phyloP scores from a whole-genome alignment of 139 green algal species.

The Tetraselmis chui region DNA sequence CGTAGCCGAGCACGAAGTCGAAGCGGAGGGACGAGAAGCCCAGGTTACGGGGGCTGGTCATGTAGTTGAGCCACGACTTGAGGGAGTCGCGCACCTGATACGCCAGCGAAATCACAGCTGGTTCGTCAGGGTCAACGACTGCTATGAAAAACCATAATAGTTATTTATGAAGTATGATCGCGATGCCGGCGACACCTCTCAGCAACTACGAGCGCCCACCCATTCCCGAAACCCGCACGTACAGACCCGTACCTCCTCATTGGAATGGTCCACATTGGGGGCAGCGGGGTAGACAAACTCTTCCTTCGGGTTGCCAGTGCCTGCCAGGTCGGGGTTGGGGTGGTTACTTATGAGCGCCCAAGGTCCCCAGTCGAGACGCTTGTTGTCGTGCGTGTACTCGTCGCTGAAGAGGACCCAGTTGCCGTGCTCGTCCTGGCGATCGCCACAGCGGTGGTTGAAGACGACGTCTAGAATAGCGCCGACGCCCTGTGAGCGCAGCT shows the following conservation, averaged over 20 bases:
- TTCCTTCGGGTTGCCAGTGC: constrained; percentile 10
- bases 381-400: constrained; percentile 17
- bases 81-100: constrained; percentile 10
- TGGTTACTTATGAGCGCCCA: constrained; percentile 18
- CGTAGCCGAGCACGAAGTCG: constrained; percentile 22
- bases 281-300: constrained; percentile 9
- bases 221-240: too few relatives aligned
- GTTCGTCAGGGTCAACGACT: too few relatives aligned
- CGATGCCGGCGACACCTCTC: too few relatives aligned
- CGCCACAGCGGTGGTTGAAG: constrained; percentile 24
- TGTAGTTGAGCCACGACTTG: constrained; percentile 16
- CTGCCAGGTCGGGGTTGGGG: constrained; percentile 10
- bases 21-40: constrained; percentile 18
- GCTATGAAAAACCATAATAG: too few relatives aligned
- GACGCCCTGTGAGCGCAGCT: constrained; percentile 13
- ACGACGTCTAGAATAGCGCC: constrained; percentile 20
- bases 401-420: constrained; percentile 27
- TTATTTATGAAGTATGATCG: too few relatives aligned
- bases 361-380: constrained; percentile 13
- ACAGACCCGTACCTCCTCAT: constrained; percentile 8
- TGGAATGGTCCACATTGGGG: constrained; percentile 22
- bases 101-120: too few relatives aligned
- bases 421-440: constrained; percentile 22
- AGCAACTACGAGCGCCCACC: too few relatives aligned
- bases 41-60: constrained; percentile 15